Percentiles rank a stretch among this genome's conserved stretches.
Conservation (phyloP, 2,329 filamentous ascomycete species). For the Alternaria ethzedia region DNA sequence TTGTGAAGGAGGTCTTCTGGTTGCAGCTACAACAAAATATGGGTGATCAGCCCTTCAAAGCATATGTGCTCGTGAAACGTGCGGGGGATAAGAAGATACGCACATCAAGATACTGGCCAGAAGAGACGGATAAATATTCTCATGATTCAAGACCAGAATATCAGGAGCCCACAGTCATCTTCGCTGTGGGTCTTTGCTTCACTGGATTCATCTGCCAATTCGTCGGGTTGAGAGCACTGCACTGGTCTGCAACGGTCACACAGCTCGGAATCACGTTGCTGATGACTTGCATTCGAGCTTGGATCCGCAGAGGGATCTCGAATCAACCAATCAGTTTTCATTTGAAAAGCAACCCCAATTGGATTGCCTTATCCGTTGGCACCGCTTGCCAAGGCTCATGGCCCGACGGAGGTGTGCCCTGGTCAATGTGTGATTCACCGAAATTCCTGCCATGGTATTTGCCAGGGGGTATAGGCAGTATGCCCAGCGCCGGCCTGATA, state of each 20-base stretch:
- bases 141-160: too few relatives aligned
- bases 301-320: not conserved
- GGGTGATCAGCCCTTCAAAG: not conserved
- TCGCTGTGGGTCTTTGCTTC: not conserved
- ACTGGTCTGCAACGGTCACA: conserved; percentile 11
- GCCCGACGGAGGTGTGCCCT: too few relatives aligned
- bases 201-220: conserved; percentile 9
- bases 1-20: not conserved
- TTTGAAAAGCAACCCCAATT: too few relatives aligned
- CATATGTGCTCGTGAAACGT: not conserved
- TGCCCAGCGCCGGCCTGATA: too few relatives aligned
- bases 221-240: conserved; percentile 12
- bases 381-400: too few relatives aligned
- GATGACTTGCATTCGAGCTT: conserved; percentile 5
- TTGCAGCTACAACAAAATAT: not conserved
- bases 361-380: too few relatives aligned
- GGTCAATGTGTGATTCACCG: too few relatives aligned
- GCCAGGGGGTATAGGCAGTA: too few relatives aligned
- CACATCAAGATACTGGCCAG: not conserved
- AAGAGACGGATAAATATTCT: not conserved
- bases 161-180: accelerated
- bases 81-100: not conserved
- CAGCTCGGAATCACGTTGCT: conserved; percentile 7
- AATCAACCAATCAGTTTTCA: too few relatives aligned
- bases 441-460: too few relatives aligned